Percentiles rank a stretch among this genome's conserved stretches.
Conservation (phyloP, 2,329 filamentous ascomycete genomes). For the Aspergillus glaucus region DNA sequence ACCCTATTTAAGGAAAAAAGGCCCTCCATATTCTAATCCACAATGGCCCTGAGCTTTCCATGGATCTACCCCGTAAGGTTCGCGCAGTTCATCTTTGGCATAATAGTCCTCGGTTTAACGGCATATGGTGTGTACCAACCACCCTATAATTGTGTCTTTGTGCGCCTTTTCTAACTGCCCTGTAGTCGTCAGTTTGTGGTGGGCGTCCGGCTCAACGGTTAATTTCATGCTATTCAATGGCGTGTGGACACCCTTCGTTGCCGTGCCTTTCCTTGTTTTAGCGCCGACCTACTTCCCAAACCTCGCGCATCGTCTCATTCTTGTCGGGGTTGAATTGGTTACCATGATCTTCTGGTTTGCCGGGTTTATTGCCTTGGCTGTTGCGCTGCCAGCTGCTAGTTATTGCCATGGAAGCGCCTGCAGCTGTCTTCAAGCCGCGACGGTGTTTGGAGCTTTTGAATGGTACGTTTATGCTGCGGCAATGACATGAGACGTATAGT, state of each 20-base stretch:
- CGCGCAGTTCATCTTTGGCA: constrained; percentile 59
- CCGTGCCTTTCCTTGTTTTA: constrained; percentile 62
- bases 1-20: no score
- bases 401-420: constrained; percentile 54
- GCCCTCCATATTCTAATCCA: background rate
- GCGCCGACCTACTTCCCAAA: constrained; percentile 57
- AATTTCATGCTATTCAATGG: constrained; percentile 76
- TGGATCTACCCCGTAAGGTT: constrained; percentile 53
- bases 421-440: constrained; percentile 50
- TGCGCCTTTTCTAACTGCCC: constrained; percentile 1
- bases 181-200: constrained; percentile 52
- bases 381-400: constrained; percentile 51
- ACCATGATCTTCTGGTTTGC: constrained; percentile 89
- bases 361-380: constrained; percentile 71
- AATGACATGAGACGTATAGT: background rate
- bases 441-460: constrained; percentile 44
- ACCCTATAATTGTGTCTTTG: background rate
- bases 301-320: constrained; percentile 57
- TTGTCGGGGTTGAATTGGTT: constrained; percentile 62
- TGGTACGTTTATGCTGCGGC: constrained; percentile 29
- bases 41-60: constrained; percentile 13
- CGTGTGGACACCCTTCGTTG: constrained; percentile 67
- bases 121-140: constrained; percentile 56
- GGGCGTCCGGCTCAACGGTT: constrained; percentile 50
- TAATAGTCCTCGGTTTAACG: constrained; percentile 69